Conservation (phyloP, 345 rosid species). For the Trapa bicornis region DNA sequence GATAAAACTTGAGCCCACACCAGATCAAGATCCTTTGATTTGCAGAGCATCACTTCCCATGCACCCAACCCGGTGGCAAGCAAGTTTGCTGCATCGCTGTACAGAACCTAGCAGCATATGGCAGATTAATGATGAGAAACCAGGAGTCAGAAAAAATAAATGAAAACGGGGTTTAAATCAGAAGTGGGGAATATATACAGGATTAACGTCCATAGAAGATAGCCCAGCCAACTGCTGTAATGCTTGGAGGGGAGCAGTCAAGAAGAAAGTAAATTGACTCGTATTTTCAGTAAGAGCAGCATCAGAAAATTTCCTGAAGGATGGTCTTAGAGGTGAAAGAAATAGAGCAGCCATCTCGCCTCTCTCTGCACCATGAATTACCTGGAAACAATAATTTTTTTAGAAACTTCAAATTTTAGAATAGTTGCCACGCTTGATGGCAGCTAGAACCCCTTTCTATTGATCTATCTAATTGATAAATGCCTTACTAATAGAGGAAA, state of each 20-base stretch:
- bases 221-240: conserved; percentile 72
- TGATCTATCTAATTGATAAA: too few relatives aligned
- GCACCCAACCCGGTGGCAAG: conserved; percentile 58
- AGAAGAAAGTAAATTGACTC: conserved; percentile 89
- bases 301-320: conserved; percentile 30
- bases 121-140: conserved; percentile 3
- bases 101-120: conserved; percentile 31
- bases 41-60: conserved; percentile 82
- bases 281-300: conserved; percentile 33
- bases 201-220: conserved; percentile 26
- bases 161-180: background rate
- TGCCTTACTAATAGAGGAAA: background rate
- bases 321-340: conserved; percentile 72
- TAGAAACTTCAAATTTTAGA: background rate
- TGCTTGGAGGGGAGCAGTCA: conserved; percentile 82
- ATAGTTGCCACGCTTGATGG: background rate
- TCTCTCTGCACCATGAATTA: conserved; percentile 75
- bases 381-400: conserved; percentile 30
- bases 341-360: conserved; percentile 82
- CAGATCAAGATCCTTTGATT: conserved; percentile 56
- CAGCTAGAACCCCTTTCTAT: background rate
- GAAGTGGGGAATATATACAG: conserved; percentile 29
- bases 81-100: conserved; percentile 56
- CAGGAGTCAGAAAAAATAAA: conserved; percentile 3
- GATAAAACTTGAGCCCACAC: conserved; percentile 91